Evolutionary conservation across 257 asterid genomes (phyloP), one percentile per base, ranked within the genome.

Genomic region (Hygrophila difformis): DNA sequence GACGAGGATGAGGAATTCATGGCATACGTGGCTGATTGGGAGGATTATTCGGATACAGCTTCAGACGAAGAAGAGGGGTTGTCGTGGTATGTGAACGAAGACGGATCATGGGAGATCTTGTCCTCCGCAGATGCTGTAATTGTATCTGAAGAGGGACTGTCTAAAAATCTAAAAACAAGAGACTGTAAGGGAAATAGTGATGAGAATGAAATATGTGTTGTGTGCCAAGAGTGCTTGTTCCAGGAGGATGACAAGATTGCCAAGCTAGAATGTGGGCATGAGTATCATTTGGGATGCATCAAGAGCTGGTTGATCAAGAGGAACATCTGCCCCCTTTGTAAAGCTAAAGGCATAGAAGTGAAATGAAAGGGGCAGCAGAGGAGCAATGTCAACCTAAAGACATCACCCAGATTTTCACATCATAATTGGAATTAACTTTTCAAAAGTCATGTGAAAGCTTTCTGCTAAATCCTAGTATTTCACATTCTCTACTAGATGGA

Each of bases 281-380:
- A 51, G 19, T 51, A n/a, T n/a, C 56, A 51, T 8, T 15, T 0
- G 2, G 16, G 12, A 18, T 51, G 56, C 20, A 51, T 37, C 37
- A 38, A 13, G n/a, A 51, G 13, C 36, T 51, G 56, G 56, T 11
- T 51, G 56, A 51, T 37, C 23, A 16, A 8, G 36, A 51, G 22
- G 23, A 51, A 51, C 14, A 8, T 16, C 22, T 51, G 56, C 45
- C 56, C 56, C 8, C 56, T 51, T 15, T 51, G 56, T 18, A 51
- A 51, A 23, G 56, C 46, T 18, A 35, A 17, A 10, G 55, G 55
- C 4, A 49, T 49, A 41, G 2, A 20, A 18, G 34, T 19, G n/a
- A 49, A 49, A 4, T 33, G 41, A 36, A 33, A 26, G 31, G 8
- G 12, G 10, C 12, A 33, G 37, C 3, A 5, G 37, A 33, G 12